Conservation (phyloP, 2,329 filamentous ascomycete genomes). For the Biscogniauxia marginata region DNA sequence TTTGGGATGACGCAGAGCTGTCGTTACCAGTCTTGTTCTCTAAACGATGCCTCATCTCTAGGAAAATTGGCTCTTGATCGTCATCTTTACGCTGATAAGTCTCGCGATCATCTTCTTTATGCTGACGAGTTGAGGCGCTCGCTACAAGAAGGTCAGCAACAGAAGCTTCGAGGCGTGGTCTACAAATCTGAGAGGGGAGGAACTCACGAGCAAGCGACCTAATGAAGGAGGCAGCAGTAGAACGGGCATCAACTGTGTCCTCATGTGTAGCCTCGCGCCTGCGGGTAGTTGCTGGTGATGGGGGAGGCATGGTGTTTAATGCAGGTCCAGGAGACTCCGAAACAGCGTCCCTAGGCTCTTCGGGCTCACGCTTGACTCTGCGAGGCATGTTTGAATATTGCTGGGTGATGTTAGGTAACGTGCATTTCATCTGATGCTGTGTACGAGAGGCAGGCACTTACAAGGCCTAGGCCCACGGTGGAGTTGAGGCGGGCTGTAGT, state of each 20-base stretch:
- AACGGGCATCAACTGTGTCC: constrained; percentile 18
- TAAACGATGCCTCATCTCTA: constrained; percentile 23
- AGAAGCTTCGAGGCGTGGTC: not conserved
- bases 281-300: constrained; percentile 9
- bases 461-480: not conserved
- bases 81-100: constrained; percentile 17
- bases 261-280: constrained; percentile 13
- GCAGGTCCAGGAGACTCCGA: constrained; percentile 4
- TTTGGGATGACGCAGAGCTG: constrained; percentile 24
- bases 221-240: constrained; percentile 20
- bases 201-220: constrained; percentile 29
- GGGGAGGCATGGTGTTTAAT: constrained; percentile 21
- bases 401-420: not conserved
- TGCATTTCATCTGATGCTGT: not conserved
- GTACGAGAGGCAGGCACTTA: not conserved
- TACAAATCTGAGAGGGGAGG: not conserved
- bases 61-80: constrained; percentile 26
- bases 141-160: constrained; percentile 17
- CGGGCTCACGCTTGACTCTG: constrained; percentile 21
- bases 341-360: constrained; percentile 6
- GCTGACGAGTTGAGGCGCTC: constrained; percentile 25
- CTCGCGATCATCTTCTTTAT: constrained; percentile 21
- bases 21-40: constrained; percentile 5
- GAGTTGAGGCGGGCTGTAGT: not conserved
- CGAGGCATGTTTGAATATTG: constrained; percentile 12